Evolutionary conservation across 305 asterid genomes (phyloP).

Genomic region (Fraxinus nigra): DNA sequence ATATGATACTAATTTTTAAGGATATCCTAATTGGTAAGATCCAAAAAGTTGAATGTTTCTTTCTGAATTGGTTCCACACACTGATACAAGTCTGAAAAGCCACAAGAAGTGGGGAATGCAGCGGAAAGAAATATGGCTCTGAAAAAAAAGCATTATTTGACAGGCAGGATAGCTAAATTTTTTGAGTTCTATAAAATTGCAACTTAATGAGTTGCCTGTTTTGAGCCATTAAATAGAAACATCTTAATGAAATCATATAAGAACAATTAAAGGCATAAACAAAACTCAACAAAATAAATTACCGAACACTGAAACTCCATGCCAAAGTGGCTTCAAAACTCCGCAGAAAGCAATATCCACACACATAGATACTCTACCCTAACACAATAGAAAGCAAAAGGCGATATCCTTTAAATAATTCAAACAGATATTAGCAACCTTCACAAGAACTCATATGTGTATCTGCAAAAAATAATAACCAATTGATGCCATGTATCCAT

Average conservation of each 20-base stretch:
- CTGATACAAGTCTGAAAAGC: not conserved
- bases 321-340: slow-evolving; percentile 9
- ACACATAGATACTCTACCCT: not conserved
- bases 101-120: not conserved
- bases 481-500: slow-evolving; percentile 6
- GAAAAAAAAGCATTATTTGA: not conserved
- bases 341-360: not conserved
- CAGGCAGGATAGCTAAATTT: not conserved
- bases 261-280: not conserved
- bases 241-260: not conserved
- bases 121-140: not conserved
- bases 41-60: not conserved
- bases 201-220: not conserved
- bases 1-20: not conserved
- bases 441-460: not conserved
- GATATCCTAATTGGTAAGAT: not conserved
- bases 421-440: not conserved
- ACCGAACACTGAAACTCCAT: not conserved
- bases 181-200: not conserved
- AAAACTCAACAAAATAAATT: slow-evolving; percentile 21
- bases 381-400: slow-evolving; percentile 8
- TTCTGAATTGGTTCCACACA: not conserved
- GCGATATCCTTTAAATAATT: not conserved
- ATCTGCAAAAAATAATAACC: not conserved
- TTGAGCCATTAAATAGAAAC: not conserved